phyloP scores from a whole-genome alignment of 345 rosid species.

The Reutealis trisperma region DNA sequence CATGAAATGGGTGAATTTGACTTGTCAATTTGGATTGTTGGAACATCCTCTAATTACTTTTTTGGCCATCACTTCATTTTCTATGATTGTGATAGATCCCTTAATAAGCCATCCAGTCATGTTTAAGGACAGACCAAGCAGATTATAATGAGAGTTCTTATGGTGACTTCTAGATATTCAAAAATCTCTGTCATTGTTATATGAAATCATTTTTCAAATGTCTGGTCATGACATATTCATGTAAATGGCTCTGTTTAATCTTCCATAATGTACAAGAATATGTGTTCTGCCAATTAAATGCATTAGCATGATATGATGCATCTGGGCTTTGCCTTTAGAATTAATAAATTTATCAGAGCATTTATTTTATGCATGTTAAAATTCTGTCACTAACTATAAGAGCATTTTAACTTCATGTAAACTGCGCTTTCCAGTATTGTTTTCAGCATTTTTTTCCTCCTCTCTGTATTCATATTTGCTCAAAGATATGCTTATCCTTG shows the following conservation, averaged over 20 bases:
- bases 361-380: neutral
- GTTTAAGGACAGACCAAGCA: neutral
- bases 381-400: neutral
- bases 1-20: neutral
- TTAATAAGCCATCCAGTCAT: neutral
- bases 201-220: neutral
- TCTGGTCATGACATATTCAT: neutral
- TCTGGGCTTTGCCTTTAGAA: neutral
- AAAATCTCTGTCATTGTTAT: neutral
- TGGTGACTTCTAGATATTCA: neutral
- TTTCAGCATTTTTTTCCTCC: neutral
- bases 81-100: neutral
- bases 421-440: neutral
- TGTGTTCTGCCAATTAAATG: neutral
- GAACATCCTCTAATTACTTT: neutral
- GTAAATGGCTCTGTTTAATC: too few species aligned
- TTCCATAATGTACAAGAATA: neutral
- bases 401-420: neutral
- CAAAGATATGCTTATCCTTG: neutral
- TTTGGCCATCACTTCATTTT: neutral
- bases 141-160: neutral
- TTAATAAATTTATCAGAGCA: neutral
- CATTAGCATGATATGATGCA: neutral
- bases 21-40: neutral
- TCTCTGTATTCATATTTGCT: neutral